Percentiles rank a stretch among this genome's conserved stretches.
These are phyloP conservation scores for Colletotrichum karsti DNA, from an alignment of 2,329 filamentous ascomycete genomes.

Conservation along the genomic window DNA sequence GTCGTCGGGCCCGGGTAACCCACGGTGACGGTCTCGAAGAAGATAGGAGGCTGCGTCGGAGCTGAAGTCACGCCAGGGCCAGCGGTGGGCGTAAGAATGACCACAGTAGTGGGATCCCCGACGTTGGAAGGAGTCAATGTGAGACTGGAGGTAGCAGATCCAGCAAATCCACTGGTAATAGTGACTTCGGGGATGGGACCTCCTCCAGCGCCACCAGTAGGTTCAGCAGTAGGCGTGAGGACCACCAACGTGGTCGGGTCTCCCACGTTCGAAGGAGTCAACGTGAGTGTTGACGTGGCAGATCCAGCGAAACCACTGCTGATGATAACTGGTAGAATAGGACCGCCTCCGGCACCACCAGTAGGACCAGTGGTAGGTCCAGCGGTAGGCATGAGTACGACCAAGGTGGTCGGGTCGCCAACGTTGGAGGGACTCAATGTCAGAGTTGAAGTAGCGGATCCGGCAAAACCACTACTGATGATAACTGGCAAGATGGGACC, in stretches of 20 bases:
- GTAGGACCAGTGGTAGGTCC: not conserved
- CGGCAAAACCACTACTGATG: constrained; percentile 9
- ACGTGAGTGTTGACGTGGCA: constrained; percentile 11
- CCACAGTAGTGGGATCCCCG: too few species aligned
- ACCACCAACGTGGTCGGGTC: constrained; percentile 21
- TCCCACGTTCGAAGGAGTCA: constrained; percentile 1
- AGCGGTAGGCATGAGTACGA: constrained; percentile 6
- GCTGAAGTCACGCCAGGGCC: too few species aligned
- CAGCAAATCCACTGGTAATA: not conserved
- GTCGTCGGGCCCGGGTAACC: not conserved
- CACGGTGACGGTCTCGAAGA: too few species aligned
- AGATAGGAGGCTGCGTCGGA: too few species aligned
- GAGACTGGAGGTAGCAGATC: too few species aligned
- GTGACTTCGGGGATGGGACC: not conserved
- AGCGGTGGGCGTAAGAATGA: too few species aligned
- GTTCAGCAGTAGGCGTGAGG: not conserved
- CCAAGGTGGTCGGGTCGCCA: constrained; percentile 20
- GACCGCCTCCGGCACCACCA: not conserved
- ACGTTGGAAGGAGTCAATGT: too few species aligned
- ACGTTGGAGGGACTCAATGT: constrained; percentile 1
- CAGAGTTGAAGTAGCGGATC: constrained; percentile 14
- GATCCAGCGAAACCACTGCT: constrained; percentile 15
- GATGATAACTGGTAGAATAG: not conserved
- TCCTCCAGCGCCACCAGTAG: not conserved
- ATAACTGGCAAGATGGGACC: not conserved